Conservation (phyloP, 306 rosid genomes). For the Corylus americana region DNA sequence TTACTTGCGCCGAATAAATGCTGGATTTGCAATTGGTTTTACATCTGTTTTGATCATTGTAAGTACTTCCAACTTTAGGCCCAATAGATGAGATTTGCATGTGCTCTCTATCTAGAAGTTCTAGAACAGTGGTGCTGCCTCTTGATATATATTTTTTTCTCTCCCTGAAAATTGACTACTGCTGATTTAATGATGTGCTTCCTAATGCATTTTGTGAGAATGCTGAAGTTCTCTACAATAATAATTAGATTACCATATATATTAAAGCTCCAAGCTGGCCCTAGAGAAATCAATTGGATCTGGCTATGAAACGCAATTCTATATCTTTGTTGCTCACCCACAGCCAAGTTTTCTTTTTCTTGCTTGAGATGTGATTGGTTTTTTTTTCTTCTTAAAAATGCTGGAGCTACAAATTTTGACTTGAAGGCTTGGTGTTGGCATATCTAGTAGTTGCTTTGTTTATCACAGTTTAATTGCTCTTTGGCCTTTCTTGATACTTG, state of each 20-base stretch:
- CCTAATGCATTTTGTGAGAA: background rate
- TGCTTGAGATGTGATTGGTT: background rate
- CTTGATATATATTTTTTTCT: background rate
- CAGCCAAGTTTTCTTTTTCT: background rate
- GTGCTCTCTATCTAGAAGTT: background rate
- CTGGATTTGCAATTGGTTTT: slow-evolving; percentile 93
- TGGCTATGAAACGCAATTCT: background rate
- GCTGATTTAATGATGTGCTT: background rate
- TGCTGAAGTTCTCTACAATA: background rate
- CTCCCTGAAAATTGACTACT: background rate
- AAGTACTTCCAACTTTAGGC: slow-evolving; percentile 35
- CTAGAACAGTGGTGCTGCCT: background rate
- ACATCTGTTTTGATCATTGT: slow-evolving; percentile 93
- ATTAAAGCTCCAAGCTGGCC: background rate
- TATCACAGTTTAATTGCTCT: slow-evolving; percentile 16
- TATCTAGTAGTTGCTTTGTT: background rate
- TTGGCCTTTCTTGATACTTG: background rate
- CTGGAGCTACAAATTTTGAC: background rate
- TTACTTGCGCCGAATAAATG: slow-evolving; percentile 77
- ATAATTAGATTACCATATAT: background rate
- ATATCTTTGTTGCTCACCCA: background rate
- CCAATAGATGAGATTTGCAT: background rate
- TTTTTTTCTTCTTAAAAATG: background rate
- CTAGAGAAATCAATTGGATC: background rate
- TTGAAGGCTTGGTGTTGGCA: background rate